Evolutionary conservation across 306 rosid species (phyloP).

Genomic region (Leucaena leucocephala): DNA sequence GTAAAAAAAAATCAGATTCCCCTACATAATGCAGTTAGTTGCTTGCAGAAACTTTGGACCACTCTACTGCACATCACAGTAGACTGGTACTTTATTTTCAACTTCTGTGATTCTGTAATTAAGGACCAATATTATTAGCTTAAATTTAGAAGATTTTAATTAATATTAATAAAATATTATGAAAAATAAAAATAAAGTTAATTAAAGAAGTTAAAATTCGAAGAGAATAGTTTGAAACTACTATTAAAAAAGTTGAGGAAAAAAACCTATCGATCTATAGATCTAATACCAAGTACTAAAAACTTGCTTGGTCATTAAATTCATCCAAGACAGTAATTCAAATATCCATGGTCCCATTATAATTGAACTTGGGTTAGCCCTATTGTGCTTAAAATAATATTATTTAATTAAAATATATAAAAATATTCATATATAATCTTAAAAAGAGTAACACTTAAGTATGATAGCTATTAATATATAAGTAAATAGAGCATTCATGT

Average conservation of each 20-base stretch:
- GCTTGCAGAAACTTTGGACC: conserved; percentile 45
- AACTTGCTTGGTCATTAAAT: too few relatives aligned
- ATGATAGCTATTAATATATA: too few relatives aligned
- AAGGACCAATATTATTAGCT: conserved; percentile 20
- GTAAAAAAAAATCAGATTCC: not conserved
- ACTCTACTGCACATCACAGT: conserved; percentile 40
- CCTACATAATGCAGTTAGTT: not conserved
- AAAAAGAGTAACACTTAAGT: too few relatives aligned
- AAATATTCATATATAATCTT: too few relatives aligned
- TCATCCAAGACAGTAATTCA: too few relatives aligned
- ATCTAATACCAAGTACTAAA: too few relatives aligned
- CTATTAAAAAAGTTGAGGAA: not conserved
- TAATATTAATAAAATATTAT: too few relatives aligned
- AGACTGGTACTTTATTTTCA: conserved; percentile 26
- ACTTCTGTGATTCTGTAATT: conserved; percentile 36
- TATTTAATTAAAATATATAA: too few relatives aligned
- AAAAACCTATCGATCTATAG: not conserved
- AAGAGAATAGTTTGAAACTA: not conserved
- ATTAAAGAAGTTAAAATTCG: not conserved
- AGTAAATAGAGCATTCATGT: too few relatives aligned
- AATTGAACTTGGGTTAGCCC: too few relatives aligned
- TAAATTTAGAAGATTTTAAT: not conserved
- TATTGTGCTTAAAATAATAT: too few relatives aligned
- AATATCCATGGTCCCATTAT: too few relatives aligned
- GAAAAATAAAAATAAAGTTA: not conserved